Percentiles rank a stretch among this genome's conserved stretches.
These are phyloP conservation scores for Mortierella sp. DNA, from an alignment of 371 early-diverging fungal species.

Conservation along the genomic window DNA sequence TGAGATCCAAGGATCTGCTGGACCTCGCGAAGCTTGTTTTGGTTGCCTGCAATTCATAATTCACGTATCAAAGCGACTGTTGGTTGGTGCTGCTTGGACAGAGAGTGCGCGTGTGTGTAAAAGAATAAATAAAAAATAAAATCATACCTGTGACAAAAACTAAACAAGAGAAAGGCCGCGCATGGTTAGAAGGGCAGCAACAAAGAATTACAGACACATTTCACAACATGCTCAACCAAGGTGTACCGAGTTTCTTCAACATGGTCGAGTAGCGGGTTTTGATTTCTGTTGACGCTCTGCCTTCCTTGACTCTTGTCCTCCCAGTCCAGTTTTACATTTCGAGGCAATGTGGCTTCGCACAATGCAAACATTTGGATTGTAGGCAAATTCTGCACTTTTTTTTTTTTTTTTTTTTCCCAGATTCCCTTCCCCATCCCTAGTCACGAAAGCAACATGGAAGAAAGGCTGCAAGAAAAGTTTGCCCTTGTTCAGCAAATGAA, in stretches of 20 bases:
- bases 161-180: constrained; percentile 6
- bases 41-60: constrained; percentile 80
- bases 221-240: background rate
- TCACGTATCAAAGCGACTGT: background rate
- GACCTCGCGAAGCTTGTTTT: constrained; percentile 92
- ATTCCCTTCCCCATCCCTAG: constrained; percentile 2
- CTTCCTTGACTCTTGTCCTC: background rate
- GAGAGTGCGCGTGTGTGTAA: background rate
- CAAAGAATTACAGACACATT: background rate
- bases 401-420: constrained; percentile 6
- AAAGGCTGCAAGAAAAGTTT: constrained; percentile 50
- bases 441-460: constrained; percentile 23
- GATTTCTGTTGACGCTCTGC: background rate
- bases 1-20: constrained; percentile 78
- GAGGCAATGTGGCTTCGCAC: background rate
- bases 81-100: too few relatives aligned
- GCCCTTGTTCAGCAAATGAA: constrained; percentile 53
- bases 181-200: background rate
- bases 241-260: constrained; percentile 28
- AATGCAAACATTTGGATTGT: background rate
- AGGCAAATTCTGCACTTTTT: background rate
- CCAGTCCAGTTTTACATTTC: background rate
- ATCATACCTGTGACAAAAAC: constrained; percentile 41
- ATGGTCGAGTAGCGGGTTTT: constrained; percentile 3
- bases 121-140: too few relatives aligned